Conservation (phyloP, 225 moss, liverwort and hornwort species). For the Bryum argenteum region DNA sequence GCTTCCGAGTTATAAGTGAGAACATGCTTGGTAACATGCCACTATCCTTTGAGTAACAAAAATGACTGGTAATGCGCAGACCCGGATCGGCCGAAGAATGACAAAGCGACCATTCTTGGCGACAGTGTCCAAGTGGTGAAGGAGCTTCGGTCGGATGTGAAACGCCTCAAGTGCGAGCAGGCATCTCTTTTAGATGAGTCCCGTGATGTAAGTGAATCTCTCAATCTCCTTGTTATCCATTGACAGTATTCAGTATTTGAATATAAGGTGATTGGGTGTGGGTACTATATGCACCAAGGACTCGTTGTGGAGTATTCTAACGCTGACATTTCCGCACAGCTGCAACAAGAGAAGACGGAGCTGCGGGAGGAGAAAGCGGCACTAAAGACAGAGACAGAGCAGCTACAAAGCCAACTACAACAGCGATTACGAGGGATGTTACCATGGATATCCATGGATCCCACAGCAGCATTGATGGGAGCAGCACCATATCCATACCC, state of each 20-base stretch:
- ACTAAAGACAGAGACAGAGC: conserved; percentile 85
- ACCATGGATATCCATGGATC: conserved; percentile 92
- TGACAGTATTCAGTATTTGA: background rate
- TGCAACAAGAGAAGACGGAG: conserved; percentile 87
- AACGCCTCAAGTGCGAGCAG: conserved; percentile 87
- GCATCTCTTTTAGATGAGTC: conserved; percentile 78
- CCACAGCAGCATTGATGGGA: conserved; percentile 79
- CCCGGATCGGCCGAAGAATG: conserved; percentile 97
- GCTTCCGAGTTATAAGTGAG: background rate
- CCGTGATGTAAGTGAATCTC: conserved; percentile 69
- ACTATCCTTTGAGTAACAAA: background rate
- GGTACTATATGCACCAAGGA: no score
- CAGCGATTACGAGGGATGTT: conserved; percentile 80
- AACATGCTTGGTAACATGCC: background rate
- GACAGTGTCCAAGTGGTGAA: conserved; percentile 95
- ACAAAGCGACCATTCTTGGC: conserved; percentile 95
- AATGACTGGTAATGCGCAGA: conserved; percentile 48
- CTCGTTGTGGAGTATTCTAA: background rate
- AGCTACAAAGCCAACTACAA: conserved; percentile 78
- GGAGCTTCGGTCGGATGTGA: conserved; percentile 85
- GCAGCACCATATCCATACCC: conserved; percentile 72
- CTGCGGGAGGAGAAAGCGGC: conserved; percentile 90
- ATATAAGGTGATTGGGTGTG: background rate
- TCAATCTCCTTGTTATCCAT: background rate
- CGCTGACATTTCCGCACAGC: conserved; percentile 50